These are phyloP conservation scores for Mycosarcoma mackinlayi DNA, from an alignment of 1,284 basidiomycete species.

Conservation along the genomic window DNA sequence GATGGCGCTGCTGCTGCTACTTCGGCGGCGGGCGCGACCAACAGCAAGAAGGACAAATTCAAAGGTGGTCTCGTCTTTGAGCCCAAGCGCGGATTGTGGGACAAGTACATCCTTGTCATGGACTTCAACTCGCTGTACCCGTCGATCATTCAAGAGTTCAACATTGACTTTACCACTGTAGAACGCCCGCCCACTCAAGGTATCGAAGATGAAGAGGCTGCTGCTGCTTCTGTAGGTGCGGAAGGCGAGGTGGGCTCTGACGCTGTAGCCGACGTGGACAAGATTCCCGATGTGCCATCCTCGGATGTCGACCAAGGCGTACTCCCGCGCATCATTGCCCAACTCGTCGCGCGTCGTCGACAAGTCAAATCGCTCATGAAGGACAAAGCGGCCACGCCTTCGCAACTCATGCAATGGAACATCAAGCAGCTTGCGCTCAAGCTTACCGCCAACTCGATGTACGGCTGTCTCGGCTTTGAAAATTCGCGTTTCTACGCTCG, in stretches of 20 bases:
- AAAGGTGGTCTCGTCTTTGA: constrained; percentile 98
- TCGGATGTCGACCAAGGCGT: constrained; percentile 83
- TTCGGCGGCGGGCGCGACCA: constrained; percentile 72
- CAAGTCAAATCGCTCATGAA: constrained; percentile 97
- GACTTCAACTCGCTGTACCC: constrained; percentile 99
- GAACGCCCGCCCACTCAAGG: constrained; percentile 75
- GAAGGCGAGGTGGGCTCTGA: constrained; percentile 24
- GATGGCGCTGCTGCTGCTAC: constrained; percentile 39
- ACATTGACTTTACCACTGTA: constrained; percentile 98
- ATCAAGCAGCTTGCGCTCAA: constrained; percentile 98
- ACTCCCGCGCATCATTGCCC: constrained; percentile 93
- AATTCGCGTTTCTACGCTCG: constrained; percentile 97
- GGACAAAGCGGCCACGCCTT: constrained; percentile 79
- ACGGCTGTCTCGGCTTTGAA: constrained; percentile 98
- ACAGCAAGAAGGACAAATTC: constrained; percentile 85
- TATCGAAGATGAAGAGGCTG: constrained; percentile 24
- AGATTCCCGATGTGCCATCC: constrained; percentile 87
- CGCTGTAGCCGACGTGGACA: constrained; percentile 70
- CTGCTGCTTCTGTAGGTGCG: constrained; percentile 1
- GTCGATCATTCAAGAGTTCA: constrained; percentile 99
- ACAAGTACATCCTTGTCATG: constrained; percentile 98
- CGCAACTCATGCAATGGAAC: constrained; percentile 87
- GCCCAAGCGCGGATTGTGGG: constrained; percentile 95
- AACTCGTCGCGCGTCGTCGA: constrained; percentile 86
- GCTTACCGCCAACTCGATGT: constrained; percentile 99